Evolutionary conservation across 176 grass and related monocot species (phyloP), one percentile per base, ranked within the genome.

Genomic region (Carex parvula): DNA sequence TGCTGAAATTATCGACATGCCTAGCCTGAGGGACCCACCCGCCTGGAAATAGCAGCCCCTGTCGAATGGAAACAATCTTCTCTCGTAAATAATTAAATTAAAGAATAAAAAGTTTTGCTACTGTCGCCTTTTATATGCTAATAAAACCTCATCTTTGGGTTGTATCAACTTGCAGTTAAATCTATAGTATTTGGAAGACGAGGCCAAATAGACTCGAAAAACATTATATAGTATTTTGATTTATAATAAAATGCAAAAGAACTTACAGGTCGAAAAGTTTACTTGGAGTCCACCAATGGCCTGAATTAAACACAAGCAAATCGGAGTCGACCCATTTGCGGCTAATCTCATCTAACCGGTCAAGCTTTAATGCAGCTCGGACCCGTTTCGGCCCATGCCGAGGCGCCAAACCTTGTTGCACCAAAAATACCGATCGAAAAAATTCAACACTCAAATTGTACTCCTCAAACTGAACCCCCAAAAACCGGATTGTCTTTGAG

Each of bases 201-300:
- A 9, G 55, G 73, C 22, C 16, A 61, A 1, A 88, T 84, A 46
- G 20, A 30, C 62, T 20, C 22, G 13, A 72, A 11, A 15, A 24
- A 20, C 44, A 7, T 44, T 35, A 39, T 50, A 75, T 53, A 32
- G 64, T 30, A 20, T 18, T 79, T 53, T 13, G 83, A 85, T 18
- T 85, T 46, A 78, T 21, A 5, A 58, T 58, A 16, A 1, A 30
- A 0, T 0, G 33, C 79, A 48, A 81, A 26, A 5, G 60, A 73
- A 92, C 93, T 99, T 91, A 99, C 96, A 99, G 89, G 66, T 99
- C 96, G 89, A 95, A 99, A 61, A 99, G 85, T 88, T 99, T 99
- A 87, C 89, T 95, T 44, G 93, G 89, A 44, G 91, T 99, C 96
- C 96, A 99, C 96, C 96, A 99, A 81, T 99, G 96, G 17, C 96